These are phyloP conservation scores for Cicer yamashitae DNA, from an alignment of 306 rosid species.

Conservation along the genomic window DNA sequence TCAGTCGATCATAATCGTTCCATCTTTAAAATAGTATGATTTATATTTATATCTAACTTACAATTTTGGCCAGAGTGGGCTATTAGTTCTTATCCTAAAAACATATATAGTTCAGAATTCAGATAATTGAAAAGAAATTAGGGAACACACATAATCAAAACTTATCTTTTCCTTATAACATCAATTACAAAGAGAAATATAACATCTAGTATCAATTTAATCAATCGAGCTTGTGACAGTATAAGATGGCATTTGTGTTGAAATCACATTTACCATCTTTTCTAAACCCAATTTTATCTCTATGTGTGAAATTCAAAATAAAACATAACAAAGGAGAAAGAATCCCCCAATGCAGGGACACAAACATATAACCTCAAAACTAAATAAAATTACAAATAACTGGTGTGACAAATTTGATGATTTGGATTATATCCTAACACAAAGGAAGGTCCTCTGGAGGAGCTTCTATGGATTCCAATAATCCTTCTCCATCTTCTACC, in stretches of 20 bases:
- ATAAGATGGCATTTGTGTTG: constrained; percentile 39
- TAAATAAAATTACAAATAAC: constrained; percentile 38
- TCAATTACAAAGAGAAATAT: constrained; percentile 25
- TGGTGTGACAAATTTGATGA: background rate
- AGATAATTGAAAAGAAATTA: background rate
- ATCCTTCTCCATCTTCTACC: constrained; percentile 82
- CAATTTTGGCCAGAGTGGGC: too few species aligned
- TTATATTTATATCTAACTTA: too few species aligned
- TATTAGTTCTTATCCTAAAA: background rate
- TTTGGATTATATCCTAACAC: constrained; percentile 54
- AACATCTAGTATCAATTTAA: constrained; percentile 35
- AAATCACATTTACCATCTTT: constrained; percentile 42
- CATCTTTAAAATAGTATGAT: too few species aligned
- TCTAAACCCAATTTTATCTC: constrained; percentile 35
- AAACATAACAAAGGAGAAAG: constrained; percentile 40
- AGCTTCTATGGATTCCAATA: constrained; percentile 67
- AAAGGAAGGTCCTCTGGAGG: constrained; percentile 85
- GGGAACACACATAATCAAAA: constrained; percentile 22
- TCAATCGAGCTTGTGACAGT: background rate
- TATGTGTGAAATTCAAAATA: constrained; percentile 29
- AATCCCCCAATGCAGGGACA: constrained; percentile 53
- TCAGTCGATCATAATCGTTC: too few species aligned
- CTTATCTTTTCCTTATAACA: constrained; percentile 32
- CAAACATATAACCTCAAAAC: constrained; percentile 42
- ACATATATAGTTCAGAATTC: background rate